These are phyloP conservation scores for Cercospora sp. DNA, from an alignment of 2,329 filamentous ascomycete genomes.

Conservation along the genomic window DNA sequence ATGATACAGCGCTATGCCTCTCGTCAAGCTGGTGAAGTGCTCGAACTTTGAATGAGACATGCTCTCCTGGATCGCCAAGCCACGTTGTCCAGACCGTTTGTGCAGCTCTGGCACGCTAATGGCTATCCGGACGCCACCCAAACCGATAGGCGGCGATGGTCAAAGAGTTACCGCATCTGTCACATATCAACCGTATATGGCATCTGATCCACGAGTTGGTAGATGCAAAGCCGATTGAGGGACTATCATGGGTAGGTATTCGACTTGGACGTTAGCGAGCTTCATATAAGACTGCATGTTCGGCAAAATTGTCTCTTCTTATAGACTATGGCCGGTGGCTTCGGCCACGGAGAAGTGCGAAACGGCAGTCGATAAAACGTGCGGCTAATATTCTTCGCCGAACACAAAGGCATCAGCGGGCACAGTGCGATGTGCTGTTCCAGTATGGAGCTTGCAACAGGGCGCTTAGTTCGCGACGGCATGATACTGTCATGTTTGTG, in stretches of 20 bases:
- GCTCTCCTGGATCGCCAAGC: constrained; percentile 6
- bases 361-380: background rate
- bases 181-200: background rate
- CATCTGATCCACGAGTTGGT: background rate
- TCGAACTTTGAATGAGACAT: background rate
- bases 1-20: background rate
- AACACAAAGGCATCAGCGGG: background rate
- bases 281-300: background rate
- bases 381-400: background rate
- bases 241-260: background rate
- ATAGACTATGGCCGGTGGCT: background rate
- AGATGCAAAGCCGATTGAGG: background rate
- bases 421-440: background rate
- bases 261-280: background rate
- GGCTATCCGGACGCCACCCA: background rate
- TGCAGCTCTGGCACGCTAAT: background rate
- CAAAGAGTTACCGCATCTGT: background rate
- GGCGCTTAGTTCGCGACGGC: background rate
- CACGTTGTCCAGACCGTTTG: background rate
- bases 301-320: background rate
- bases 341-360: background rate
- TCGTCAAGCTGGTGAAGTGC: background rate
- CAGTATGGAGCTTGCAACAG: background rate
- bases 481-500: background rate
- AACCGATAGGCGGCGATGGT: background rate